Evolutionary conservation across 345 rosid species (phyloP).

Genomic region (Gossypium raimondii): DNA sequence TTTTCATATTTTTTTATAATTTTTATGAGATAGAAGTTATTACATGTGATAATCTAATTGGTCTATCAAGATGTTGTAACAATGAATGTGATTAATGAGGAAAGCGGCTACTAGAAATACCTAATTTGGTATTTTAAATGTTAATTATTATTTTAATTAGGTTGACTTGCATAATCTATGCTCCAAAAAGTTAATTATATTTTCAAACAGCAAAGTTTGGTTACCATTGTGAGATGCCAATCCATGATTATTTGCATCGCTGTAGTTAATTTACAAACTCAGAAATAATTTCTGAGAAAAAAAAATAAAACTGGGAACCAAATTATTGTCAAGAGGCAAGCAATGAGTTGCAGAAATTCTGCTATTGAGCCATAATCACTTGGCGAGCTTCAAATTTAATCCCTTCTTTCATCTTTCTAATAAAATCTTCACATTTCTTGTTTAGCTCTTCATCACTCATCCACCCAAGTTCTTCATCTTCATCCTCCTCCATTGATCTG

Average conservation of each 20-base stretch:
- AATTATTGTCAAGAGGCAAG: not conserved
- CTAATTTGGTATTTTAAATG: no score
- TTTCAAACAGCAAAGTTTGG: not conserved
- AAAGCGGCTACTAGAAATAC: no score
- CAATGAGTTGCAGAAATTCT: not conserved
- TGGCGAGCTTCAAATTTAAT: constrained; percentile 30
- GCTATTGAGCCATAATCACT: not conserved
- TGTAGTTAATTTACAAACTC: not conserved
- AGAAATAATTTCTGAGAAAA: not conserved
- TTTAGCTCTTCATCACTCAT: constrained; percentile 57
- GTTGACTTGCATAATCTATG: not conserved
- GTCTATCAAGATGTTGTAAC: no score
- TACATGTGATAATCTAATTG: rapidly evolving
- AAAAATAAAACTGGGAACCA: not conserved
- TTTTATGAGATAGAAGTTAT: no score
- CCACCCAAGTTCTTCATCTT: constrained; percentile 18
- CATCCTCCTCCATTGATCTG: constrained; percentile 13
- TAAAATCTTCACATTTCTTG: constrained; percentile 68
- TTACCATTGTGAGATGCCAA: not conserved
- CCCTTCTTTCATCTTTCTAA: constrained; percentile 45
- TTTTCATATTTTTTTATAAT: no score
- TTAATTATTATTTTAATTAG: no score
- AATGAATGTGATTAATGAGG: no score
- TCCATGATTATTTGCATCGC: not conserved
- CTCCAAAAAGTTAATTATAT: not conserved